phyloP scores from a whole-genome alignment of 1,284 basidiomycete genomes.

The Tilletia caries region DNA sequence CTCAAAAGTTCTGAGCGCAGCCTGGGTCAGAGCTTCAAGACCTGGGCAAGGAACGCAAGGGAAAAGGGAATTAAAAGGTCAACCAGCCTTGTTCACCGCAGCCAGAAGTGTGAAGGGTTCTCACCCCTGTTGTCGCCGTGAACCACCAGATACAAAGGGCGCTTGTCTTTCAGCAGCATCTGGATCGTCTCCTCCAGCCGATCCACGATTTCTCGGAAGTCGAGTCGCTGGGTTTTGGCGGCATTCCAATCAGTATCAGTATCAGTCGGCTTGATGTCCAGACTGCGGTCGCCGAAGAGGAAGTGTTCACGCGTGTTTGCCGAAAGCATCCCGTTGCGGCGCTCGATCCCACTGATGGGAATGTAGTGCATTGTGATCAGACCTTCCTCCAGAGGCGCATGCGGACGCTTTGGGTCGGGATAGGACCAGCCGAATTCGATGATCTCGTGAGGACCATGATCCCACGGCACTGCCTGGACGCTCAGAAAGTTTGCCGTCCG shows the following conservation, averaged over 20 bases:
- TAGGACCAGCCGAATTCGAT: conserved; percentile 10
- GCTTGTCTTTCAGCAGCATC: not conserved
- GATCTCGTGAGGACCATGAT: not conserved
- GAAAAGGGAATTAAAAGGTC: no score
- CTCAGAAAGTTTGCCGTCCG: conserved; percentile 2
- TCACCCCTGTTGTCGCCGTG: conserved; percentile 7
- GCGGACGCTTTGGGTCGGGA: not conserved
- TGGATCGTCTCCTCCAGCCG: not conserved
- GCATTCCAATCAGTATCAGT: not conserved
- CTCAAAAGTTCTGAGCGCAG: not conserved
- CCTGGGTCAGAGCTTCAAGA: not conserved
- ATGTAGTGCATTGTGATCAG: conserved; percentile 3
- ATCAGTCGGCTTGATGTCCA: not conserved
- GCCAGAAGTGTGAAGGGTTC: no score
- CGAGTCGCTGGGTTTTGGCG: not conserved
- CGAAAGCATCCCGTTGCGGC: not conserved
- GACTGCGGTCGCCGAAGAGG: not conserved
- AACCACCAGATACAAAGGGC: not conserved
- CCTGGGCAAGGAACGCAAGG: no score
- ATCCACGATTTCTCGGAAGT: not conserved
- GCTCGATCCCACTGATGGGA: not conserved
- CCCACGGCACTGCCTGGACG: not conserved
- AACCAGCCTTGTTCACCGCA: no score
- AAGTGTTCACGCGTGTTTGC: not conserved
- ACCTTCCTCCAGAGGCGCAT: not conserved